Conservation (phyloP, 345 rosid species). For the Microthlaspi erraticum region DNA sequence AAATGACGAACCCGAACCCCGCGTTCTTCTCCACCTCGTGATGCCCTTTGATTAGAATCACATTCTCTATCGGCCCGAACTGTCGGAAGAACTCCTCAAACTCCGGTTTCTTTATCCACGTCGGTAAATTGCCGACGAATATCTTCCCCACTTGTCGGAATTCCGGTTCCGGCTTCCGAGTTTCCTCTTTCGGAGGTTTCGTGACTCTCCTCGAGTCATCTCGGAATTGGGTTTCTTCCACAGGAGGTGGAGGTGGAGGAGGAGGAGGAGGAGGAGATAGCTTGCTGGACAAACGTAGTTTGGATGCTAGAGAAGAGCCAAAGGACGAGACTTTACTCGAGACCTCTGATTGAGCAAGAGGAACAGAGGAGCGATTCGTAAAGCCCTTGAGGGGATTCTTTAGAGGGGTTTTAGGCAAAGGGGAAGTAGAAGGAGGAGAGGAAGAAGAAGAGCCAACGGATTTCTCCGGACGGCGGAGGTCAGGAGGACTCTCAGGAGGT, state of each 20-base stretch:
- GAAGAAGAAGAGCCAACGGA: slow-evolving; percentile 46
- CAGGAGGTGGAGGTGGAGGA: slow-evolving; percentile 23
- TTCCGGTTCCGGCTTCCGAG: slow-evolving; percentile 41
- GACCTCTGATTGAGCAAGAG: slow-evolving; percentile 30
- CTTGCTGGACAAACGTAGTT: slow-evolving; percentile 79
- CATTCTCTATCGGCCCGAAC: slow-evolving; percentile 79
- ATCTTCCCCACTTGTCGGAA: slow-evolving; percentile 82
- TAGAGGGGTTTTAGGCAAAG: slow-evolving; percentile 40
- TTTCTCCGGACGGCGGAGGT: slow-evolving; percentile 67
- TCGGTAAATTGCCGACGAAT: slow-evolving; percentile 85
- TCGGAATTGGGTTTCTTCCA: slow-evolving; percentile 37
- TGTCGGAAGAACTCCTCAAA: slow-evolving; percentile 76
- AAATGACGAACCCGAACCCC: slow-evolving; percentile 87
- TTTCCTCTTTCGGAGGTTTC: slow-evolving; percentile 34
- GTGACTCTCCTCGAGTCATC: not conserved
- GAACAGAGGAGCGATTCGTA: slow-evolving; percentile 31
- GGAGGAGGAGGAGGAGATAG: slow-evolving; percentile 71
- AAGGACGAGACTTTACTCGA: slow-evolving; percentile 40
- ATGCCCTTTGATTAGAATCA: slow-evolving; percentile 72
- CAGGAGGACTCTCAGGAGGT: slow-evolving; percentile 43
- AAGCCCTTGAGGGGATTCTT: slow-evolving; percentile 69
- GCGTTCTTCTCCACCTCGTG: slow-evolving; percentile 69
- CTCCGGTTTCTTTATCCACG: slow-evolving; percentile 82
- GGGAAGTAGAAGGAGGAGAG: slow-evolving; percentile 27
- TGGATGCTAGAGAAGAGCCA: slow-evolving; percentile 56